These are phyloP conservation scores for Groenewaldozyma tartarivorans DNA, from an alignment of 805 yeast species.

Conservation along the genomic window DNA sequence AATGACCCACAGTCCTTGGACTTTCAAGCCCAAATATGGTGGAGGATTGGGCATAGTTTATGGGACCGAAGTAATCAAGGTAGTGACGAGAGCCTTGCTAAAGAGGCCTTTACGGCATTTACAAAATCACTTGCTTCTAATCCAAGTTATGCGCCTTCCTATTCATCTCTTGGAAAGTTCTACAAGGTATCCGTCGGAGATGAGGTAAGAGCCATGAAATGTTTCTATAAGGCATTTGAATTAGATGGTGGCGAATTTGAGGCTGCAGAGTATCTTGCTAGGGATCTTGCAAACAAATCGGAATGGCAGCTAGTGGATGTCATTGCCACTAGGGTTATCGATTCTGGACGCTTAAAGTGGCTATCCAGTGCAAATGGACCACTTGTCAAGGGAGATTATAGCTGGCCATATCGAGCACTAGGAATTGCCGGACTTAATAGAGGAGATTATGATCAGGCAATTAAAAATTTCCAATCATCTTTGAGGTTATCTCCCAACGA, in stretches of 20 bases:
- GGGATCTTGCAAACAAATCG: constrained; percentile 50
- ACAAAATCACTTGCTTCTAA: constrained; percentile 50
- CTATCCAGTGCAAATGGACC: constrained; percentile 7
- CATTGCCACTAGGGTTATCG: constrained; percentile 55
- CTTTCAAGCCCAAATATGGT: constrained; percentile 47
- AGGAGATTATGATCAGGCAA: constrained; percentile 68
- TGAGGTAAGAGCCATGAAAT: constrained; percentile 61
- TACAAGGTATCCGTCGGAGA: constrained; percentile 54
- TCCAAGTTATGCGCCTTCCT: constrained; percentile 66
- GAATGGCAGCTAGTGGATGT: constrained; percentile 85
- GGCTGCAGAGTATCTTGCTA: constrained; percentile 67
- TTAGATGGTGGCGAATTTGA: constrained; percentile 63
- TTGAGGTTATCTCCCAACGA: constrained; percentile 60
- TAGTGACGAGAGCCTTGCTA: constrained; percentile 24
- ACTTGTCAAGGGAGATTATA: constrained; percentile 6
- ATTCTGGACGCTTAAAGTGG: constrained; percentile 44
- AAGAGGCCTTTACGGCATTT: constrained; percentile 47
- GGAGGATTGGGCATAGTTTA: constrained; percentile 68
- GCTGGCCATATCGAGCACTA: constrained; percentile 83
- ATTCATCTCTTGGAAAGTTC: constrained; percentile 70
- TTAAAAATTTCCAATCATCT: constrained; percentile 83
- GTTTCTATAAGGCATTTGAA: constrained; percentile 85
- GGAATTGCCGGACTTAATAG: constrained; percentile 69
- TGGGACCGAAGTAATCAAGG: constrained; percentile 23
- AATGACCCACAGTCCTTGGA: constrained; percentile 45